These are phyloP conservation scores for Lavandula angustifolia DNA, from an alignment of 257 asterid species.

Conservation along the genomic window DNA sequence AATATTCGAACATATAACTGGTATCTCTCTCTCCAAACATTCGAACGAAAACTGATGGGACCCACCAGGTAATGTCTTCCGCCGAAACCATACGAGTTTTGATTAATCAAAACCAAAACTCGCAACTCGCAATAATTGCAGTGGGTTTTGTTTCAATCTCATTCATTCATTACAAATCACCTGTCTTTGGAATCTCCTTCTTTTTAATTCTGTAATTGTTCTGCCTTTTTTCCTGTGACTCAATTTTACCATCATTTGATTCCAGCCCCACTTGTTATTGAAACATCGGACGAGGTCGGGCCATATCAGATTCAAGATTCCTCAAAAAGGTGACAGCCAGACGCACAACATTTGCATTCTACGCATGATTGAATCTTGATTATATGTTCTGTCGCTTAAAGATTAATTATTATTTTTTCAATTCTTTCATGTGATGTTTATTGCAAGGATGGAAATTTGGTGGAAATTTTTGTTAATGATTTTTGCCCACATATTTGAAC, in stretches of 20 bases:
- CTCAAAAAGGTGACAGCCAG: slow-evolving; percentile 25
- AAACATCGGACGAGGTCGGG: slow-evolving; percentile 29
- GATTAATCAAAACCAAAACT: slow-evolving; percentile 7
- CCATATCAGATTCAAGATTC: slow-evolving; percentile 35
- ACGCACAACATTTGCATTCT: slow-evolving; percentile 5
- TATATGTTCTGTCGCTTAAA: not conserved
- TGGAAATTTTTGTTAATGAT: slow-evolving; percentile 13
- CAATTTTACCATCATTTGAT: slow-evolving; percentile 26
- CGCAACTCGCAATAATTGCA: slow-evolving; percentile 30
- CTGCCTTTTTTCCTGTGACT: not conserved
- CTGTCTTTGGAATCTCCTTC: slow-evolving; percentile 23
- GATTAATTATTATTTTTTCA: not conserved
- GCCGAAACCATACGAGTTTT: slow-evolving; percentile 10
- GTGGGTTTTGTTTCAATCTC: slow-evolving; percentile 28
- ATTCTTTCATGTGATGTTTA: not conserved
- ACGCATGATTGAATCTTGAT: slow-evolving; percentile 10
- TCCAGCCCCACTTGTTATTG: slow-evolving; percentile 23
- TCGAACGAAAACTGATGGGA: not conserved
- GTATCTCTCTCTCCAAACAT: not conserved
- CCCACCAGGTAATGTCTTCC: slow-evolving; percentile 24
- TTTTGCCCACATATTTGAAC: slow-evolving; percentile 26
- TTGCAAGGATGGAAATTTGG: slow-evolving; percentile 6
- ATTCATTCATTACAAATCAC: slow-evolving; percentile 2
- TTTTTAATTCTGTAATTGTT: slow-evolving; percentile 8
- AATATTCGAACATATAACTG: too few relatives aligned